These are phyloP conservation scores for Lactifluus piperatus DNA, from an alignment of 768 basidiomycete genomes.

Conservation along the genomic window DNA sequence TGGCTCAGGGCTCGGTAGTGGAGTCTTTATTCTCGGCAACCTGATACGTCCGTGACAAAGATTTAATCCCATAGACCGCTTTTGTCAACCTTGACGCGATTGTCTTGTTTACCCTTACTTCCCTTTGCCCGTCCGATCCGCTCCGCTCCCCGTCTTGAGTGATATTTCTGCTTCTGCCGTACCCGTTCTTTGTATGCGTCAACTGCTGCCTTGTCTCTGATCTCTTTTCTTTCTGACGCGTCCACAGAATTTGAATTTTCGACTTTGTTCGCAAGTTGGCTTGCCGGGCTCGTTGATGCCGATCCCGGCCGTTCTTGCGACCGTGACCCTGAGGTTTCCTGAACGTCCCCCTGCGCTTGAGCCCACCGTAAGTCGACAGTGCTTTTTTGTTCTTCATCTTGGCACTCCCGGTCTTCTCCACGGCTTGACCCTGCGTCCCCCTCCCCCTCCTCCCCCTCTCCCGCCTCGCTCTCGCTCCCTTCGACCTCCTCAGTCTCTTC, in stretches of 20 bases:
- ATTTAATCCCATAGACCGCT: conserved; percentile 40
- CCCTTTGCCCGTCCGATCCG: conserved; percentile 63
- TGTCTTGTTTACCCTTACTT: conserved; percentile 80
- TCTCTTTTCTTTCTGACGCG: conserved; percentile 15
- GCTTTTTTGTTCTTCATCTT: not conserved
- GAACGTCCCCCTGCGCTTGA: not conserved
- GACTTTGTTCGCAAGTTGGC: not conserved
- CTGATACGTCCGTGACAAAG: conserved; percentile 7
- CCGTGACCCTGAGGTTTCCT: not conserved
- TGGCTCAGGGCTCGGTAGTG: not conserved
- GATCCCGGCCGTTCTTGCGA: not conserved
- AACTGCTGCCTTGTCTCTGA: conserved; percentile 52
- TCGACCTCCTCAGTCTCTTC: conserved; percentile 23
- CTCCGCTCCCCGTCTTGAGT: conserved; percentile 60
- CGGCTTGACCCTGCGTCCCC: not conserved
- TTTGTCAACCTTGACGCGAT: conserved; percentile 40
- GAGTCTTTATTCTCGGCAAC: conserved; percentile 5
- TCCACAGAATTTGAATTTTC: conserved; percentile 2
- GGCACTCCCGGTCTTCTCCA: not conserved
- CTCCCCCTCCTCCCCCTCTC: not conserved
- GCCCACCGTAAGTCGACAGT: not conserved
- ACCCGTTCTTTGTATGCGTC: conserved; percentile 53
- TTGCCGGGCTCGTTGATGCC: not conserved
- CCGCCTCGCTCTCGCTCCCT: conserved; percentile 6
- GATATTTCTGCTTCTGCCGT: conserved; percentile 64